These are phyloP conservation scores for Blastocystis hominis DNA, from an alignment of 352 stramenopile species.

Conservation along the genomic window DNA sequence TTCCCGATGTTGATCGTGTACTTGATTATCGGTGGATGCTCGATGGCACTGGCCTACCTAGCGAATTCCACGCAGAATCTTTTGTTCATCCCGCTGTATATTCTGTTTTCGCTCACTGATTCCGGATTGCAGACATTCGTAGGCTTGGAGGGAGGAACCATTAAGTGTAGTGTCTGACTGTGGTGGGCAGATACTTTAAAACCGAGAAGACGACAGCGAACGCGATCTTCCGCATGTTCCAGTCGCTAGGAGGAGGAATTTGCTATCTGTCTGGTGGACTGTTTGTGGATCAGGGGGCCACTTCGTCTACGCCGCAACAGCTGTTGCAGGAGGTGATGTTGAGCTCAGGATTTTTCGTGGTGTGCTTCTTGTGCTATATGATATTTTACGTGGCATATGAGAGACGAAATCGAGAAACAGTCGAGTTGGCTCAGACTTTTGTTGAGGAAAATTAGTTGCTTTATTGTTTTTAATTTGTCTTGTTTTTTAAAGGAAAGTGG, in stretches of 20 bases:
- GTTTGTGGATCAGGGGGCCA: constrained; percentile 6
- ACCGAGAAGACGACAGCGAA: constrained; percentile 9
- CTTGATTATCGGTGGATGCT: neutral
- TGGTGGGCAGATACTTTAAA: constrained; percentile 35
- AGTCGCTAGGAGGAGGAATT: constrained; percentile 44
- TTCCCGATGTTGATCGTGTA: constrained; percentile 20
- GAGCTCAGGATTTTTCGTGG: neutral
- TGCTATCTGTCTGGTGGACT: constrained; percentile 25
- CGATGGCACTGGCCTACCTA: constrained; percentile 12
- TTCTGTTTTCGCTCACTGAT: constrained; percentile 49
- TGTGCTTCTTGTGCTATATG: constrained; percentile 20
- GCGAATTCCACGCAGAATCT: constrained; percentile 11
- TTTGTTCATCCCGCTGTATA: constrained; percentile 11
- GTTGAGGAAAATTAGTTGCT: neutral
- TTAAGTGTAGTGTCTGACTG: constrained; percentile 35
- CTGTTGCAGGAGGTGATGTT: neutral
- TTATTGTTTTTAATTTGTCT: neutral
- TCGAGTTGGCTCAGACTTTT: neutral
- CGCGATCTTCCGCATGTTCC: constrained; percentile 52
- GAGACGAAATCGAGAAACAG: neutral
- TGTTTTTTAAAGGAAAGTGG: constrained; percentile 3
- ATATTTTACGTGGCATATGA: neutral
- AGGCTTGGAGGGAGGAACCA: neutral
- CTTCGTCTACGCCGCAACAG: neutral
- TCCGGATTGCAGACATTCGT: constrained; percentile 48